Evolutionary conservation across 495 filamentous ascomycete genomes (phyloP).

Genomic region (Glarea lozoyensis): DNA sequence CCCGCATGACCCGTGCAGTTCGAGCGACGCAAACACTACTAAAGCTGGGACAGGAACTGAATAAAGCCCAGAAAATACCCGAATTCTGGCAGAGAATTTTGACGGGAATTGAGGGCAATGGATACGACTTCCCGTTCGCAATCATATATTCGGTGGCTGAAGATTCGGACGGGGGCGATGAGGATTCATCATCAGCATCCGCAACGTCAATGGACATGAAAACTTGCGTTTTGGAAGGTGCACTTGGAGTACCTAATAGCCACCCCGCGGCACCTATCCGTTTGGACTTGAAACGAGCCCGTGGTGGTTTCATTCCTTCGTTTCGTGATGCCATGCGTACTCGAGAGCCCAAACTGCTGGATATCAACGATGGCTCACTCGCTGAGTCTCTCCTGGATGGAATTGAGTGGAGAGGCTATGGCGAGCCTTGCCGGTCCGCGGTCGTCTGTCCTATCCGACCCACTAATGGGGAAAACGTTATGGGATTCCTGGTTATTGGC

Average conservation of each 20-base stretch:
- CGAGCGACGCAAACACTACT: conserved; percentile 50
- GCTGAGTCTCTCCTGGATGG: conserved; percentile 25
- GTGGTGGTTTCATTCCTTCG: conserved; percentile 52
- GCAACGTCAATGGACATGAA: conserved; percentile 4
- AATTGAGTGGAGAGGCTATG: conserved; percentile 43
- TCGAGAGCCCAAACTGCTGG: conserved; percentile 26
- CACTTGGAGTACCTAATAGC: conserved; percentile 49
- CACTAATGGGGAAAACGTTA: conserved; percentile 25
- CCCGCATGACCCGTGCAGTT: conserved; percentile 48
- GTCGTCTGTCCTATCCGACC: conserved; percentile 44
- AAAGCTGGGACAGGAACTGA: conserved; percentile 56
- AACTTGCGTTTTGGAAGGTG: conserved; percentile 35
- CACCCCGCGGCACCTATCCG: conserved; percentile 14
- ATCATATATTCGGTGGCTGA: conserved; percentile 55
- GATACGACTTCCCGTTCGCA: conserved; percentile 51
- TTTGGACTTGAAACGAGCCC: conserved; percentile 49
- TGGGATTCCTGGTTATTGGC: conserved; percentile 11
- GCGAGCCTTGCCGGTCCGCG: conserved; percentile 48
- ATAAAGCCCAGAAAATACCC: conserved; percentile 53
- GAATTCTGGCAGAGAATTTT: conserved; percentile 49
- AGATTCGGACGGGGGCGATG: conserved; percentile 24
- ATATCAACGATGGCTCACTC: conserved; percentile 7
- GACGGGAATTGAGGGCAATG: conserved; percentile 48
- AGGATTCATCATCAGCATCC: conserved; percentile 1
- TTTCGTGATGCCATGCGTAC: conserved; percentile 59